These are phyloP conservation scores for Xylariaceae sp. DNA, from an alignment of 2,329 filamentous ascomycete genomes.

Conservation along the genomic window DNA sequence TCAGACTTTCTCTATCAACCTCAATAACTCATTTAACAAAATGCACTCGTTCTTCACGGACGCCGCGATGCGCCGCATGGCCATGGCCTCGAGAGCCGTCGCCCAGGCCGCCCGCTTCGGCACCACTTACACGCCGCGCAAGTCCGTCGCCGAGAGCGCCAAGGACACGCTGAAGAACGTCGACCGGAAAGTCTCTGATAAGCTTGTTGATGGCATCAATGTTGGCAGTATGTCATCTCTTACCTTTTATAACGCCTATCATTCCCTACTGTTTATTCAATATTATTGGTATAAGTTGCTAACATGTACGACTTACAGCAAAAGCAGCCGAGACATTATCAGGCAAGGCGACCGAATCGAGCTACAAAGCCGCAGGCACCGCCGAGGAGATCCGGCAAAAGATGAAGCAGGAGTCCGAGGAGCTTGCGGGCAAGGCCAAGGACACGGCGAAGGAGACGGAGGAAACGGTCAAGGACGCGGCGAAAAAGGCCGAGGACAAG, in stretches of 20 bases:
- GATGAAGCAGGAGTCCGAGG: slow-evolving; percentile 28
- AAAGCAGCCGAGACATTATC: slow-evolving; percentile 44
- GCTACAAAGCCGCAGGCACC: slow-evolving; percentile 34
- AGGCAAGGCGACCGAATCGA: slow-evolving; percentile 37
- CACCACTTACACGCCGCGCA: slow-evolving; percentile 41
- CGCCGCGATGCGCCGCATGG: slow-evolving; percentile 40
- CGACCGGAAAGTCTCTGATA: slow-evolving; percentile 55
- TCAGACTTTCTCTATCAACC: not conserved
- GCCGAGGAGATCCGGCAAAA: slow-evolving; percentile 32
- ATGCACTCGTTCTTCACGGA: slow-evolving; percentile 52
- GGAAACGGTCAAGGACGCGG: slow-evolving; percentile 34
- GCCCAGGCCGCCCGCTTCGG: slow-evolving; percentile 47
- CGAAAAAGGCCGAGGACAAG: slow-evolving; percentile 15
- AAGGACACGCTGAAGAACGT: slow-evolving; percentile 57
- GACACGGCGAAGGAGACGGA: slow-evolving; percentile 33
- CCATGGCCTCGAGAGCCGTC: slow-evolving; percentile 34
- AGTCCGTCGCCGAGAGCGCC: slow-evolving; percentile 48
- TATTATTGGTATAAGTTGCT: not conserved
- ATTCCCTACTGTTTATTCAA: too few relatives aligned
- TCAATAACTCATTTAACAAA: not conserved
- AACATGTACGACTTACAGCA: slow-evolving; percentile 25
- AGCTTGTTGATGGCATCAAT: slow-evolving; percentile 58
- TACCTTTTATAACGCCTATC: not conserved
- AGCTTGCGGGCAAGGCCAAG: slow-evolving; percentile 36
- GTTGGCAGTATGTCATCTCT: slow-evolving; percentile 44